Conservation (phyloP, 805 yeast genomes). For the Clavispora asparagi region DNA sequence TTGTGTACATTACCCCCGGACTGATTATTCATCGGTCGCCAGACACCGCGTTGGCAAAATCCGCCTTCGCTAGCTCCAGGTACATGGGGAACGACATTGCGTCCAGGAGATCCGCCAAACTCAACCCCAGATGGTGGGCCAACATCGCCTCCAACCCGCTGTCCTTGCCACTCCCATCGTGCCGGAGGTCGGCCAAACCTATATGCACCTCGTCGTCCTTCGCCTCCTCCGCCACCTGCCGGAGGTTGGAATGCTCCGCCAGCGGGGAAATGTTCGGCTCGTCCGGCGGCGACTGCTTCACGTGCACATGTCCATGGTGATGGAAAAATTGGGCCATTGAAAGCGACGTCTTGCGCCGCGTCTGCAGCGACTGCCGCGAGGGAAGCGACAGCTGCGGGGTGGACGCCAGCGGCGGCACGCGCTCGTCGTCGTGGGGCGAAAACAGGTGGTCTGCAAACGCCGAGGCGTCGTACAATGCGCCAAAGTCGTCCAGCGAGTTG, state of each 20-base stretch:
- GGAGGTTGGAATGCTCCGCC: conserved; percentile 3
- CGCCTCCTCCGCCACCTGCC: conserved; percentile 9
- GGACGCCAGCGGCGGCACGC: not conserved
- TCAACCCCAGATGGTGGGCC: not conserved
- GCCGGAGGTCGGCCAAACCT: not conserved
- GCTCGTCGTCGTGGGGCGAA: not conserved
- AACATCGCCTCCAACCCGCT: not conserved
- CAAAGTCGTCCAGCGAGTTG: conserved; percentile 14
- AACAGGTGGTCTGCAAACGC: not conserved
- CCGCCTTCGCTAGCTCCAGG: conserved; percentile 11
- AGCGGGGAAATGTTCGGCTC: conserved; percentile 1
- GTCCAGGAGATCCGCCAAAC: conserved; percentile 1
- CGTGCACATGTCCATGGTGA: conserved; percentile 2
- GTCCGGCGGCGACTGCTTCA: conserved; percentile 3
- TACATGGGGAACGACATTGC: conserved; percentile 10
- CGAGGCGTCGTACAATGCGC: conserved; percentile 4
- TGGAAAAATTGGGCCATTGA: conserved; percentile 11
- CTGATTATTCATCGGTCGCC: not conserved
- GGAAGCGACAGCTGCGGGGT: conserved; percentile 12
- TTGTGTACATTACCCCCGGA: not conserved
- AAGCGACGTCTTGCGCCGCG: conserved; percentile 12
- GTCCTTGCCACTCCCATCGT: not conserved
- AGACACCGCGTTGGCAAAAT: not conserved
- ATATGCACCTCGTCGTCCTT: not conserved
- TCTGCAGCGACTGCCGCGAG: conserved; percentile 14